phyloP scores from a whole-genome alignment of 768 basidiomycete species.

The Hydnum rufescens region DNA sequence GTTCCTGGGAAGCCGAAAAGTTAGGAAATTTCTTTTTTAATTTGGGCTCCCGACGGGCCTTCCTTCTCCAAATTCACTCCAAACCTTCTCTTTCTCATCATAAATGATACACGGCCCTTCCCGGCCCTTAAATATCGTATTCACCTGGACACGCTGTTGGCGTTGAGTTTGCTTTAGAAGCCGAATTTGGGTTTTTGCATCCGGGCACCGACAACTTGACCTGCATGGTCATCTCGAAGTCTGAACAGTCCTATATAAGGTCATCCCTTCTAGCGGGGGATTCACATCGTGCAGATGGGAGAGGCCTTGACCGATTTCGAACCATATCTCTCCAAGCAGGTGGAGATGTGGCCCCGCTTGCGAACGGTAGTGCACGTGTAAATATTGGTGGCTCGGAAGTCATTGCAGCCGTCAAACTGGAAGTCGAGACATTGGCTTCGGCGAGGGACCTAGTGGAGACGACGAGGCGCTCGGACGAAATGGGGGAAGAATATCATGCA shows the following conservation, averaged over 20 bases:
- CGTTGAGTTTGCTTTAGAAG: no score
- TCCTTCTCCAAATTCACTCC: no score
- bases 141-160: no score
- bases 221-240: slow-evolving; percentile 34
- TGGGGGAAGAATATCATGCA: slow-evolving; percentile 43
- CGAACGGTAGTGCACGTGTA: slow-evolving; percentile 67
- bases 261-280: slow-evolving; percentile 35
- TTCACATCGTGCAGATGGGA: slow-evolving; percentile 61
- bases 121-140: no score
- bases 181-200: no score
- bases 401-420: slow-evolving; percentile 58
- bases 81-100: no score
- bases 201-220: no score
- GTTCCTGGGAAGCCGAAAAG: no score
- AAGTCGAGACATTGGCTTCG: slow-evolving; percentile 41
- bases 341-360: slow-evolving; percentile 38
- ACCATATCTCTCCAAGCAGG: slow-evolving; percentile 56
- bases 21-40: no score
- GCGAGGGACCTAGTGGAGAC: slow-evolving; percentile 2
- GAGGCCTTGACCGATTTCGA: slow-evolving; percentile 44
- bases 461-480: slow-evolving; percentile 23
- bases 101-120: no score
- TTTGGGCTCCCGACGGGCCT: no score
- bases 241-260: slow-evolving; percentile 60
- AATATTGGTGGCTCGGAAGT: slow-evolving; percentile 59